Percentiles rank a stretch among this genome's conserved stretches.
These are phyloP conservation scores for Dictyostelium firmibasis DNA, from an alignment of 78 protist species.

Conservation along the genomic window DNA sequence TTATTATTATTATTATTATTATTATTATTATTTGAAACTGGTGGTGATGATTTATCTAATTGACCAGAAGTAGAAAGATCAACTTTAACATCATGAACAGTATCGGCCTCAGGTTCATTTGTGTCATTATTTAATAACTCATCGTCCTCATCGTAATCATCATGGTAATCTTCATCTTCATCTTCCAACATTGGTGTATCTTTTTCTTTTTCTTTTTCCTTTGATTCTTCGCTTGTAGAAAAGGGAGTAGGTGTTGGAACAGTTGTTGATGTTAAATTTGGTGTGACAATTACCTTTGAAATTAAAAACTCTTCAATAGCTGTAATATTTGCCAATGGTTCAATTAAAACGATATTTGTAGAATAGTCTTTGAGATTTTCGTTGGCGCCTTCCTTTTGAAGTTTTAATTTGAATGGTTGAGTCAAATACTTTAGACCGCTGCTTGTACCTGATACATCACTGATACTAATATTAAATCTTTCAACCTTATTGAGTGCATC, in stretches of 20 bases:
- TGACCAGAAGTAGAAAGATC: constrained; percentile 15
- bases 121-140: constrained; percentile 20
- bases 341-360: constrained; percentile 79
- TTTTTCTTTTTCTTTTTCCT: not conserved
- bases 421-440: constrained; percentile 77
- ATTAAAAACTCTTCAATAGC: constrained; percentile 85
- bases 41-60: not conserved
- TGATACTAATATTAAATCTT: constrained; percentile 59
- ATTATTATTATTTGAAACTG: not conserved
- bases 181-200: constrained; percentile 7
- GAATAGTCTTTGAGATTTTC: constrained; percentile 48
- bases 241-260: not conserved
- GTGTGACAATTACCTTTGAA: constrained; percentile 66
- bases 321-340: constrained; percentile 84
- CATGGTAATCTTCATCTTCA: constrained; percentile 60
- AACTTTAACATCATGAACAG: constrained; percentile 75
- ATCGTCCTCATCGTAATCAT: constrained; percentile 66
- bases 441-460: constrained; percentile 71
- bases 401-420: constrained; percentile 82
- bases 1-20: not conserved
- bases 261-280: not conserved
- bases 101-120: constrained; percentile 41
- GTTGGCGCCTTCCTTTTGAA: constrained; percentile 30
- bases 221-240: not conserved
- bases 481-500: constrained; percentile 76